Evolutionary conservation across 176 grass and related monocot species (phyloP), one percentile per base, ranked within the genome.

Genomic region (Oryza meyeriana): DNA sequence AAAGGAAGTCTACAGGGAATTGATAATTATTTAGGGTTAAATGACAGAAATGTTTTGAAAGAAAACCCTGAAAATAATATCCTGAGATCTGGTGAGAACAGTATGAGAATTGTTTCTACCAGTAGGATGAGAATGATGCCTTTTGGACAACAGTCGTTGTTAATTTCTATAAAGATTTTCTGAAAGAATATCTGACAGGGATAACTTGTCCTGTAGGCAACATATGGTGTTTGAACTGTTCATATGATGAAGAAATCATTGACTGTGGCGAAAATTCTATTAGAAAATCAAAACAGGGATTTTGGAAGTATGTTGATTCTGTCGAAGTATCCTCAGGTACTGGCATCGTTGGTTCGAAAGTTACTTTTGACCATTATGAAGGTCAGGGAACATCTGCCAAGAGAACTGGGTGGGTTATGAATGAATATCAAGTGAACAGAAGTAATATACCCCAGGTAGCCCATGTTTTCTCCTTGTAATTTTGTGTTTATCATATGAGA

Each of bases 401-500:
- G 29, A 91, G 61, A 85, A 85, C 89, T 79, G 38, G 68, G 67
- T 88, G 82, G 89, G 36, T 83, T 62, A 91, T 91, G 89, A 36
- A 85, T 82, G 82, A 85, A 74, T 91, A 91, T 79, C 78, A 38
- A 17, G 82, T 84, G 72, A 82, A 69, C 67, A 78, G 82, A 41
- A 39, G 57, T 78, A 85, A 74, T 70, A n/a, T 32, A 61, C 66
- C 38, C 69, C 79, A 91, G 85, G 89, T 88, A 78, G 5, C 33
- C 18, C 63, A 68, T 61, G 31, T 16, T 52, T 81, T 45, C 14
- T 22, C 33, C 48, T 39, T 5, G 41, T 1, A 5, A 68, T 68
- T 80, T 72, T 42, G 17, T 17, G n/a, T 10, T 29, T 42, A 42
- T 17, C 33, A 50, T 64, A 24, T 78, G 34, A 67, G 0, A 22